Base-by-base conservation (phyloP, 805 yeast genomes). In the Wickerhamiella parazyma region DNA sequence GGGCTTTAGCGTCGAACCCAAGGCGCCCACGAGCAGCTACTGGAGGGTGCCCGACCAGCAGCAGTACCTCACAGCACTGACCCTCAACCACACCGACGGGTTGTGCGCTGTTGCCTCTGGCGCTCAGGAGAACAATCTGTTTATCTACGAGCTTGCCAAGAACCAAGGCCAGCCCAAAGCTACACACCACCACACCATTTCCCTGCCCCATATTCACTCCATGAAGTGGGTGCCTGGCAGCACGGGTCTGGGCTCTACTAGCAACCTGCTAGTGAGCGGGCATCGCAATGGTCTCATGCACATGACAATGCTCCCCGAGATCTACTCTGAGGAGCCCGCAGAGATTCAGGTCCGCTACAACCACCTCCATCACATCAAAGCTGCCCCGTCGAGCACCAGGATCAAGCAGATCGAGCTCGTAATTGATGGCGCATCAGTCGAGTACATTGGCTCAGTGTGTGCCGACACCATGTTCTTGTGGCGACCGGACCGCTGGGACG, bases 331-430 rank as follows among this genome's bases (percentile, higher is more conserved):
- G 19, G 65, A 70, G 44, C 63, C 64, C 1, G 95, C 95, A 0
- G 84, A 77, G 57, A 79, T 86, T 17, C 63, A 80, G 48, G 80
- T 76, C 56, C 66, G 93, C 31, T 86, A 78, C 64, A 83, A 83
- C 59, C 95, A 86, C 62, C 65, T 70, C 41, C 78, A 77, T 51
- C 86, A 78, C 55, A 58, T 82, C 8, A 20, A n/a, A n/a, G n/a
- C n/a, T n/a, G n/a, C n/a, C n/a, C n/a, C n/a, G n/a, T n/a, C n/a
- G n/a, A n/a, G n/a, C 14, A 42, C 58, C 49, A 48, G 65, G 1
- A 60, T 69, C 34, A 54, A 58, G 33, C 55, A 62, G 40, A 46
- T 73, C 12, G 63, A 58, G 14, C 51, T 69, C 12, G 58, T 73
- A 0, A 61, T 66, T 20, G 46, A 55, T 11, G 46, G 52, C n/a